Base-by-base conservation (phyloP, 495 filamentous ascomycete species). In the Penicillium paradoxum region DNA sequence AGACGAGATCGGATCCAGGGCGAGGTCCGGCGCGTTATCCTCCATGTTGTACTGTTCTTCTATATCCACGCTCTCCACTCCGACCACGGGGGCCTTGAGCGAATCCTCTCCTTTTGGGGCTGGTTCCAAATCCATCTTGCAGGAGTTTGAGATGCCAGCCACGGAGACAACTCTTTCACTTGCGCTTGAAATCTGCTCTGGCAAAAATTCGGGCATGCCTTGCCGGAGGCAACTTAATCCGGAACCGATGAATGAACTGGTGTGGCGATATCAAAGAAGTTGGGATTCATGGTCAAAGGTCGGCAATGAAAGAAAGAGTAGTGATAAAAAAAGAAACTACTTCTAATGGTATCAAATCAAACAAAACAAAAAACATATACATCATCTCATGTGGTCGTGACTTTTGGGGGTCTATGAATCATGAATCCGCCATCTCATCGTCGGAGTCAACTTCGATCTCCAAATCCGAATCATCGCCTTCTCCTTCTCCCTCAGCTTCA, bases 381-480 rank as follows among this genome's bases (percentile, higher is more conserved):
- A 62, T 56, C 53, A 29, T 51, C 21, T 56, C 46, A 56, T 42
- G 32, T 27, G 46, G 22, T 62, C 55, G 44, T 54, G 14, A 55
- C 41, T 53, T 53, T 50, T 64, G 53, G 49, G n/a, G 37, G 24
- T 60, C 56, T 59, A 75, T 57, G 69, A 74, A 58, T 73, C 74
- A 75, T 57, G 69, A 74, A 58, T 73, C 74, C 18, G 73, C 70
- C 74, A 79, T 79, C 58, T 79, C 73, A 30, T 76, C 71, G 32
- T 75, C 72, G n/a, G 73, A 75, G 36, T 66, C 66, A 11, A 48
- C 62, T 38, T 73, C 73, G 48, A 72, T 65, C 39, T 73, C 73
- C 44, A 66, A 67, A 24, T 70, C 63, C 46, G 67, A 67, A 13
- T 62, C 69, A 6, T 73, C 72, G 7, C 68, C 75, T 18, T 79